Base-by-base conservation (phyloP, 2,329 filamentous ascomycete species). In the Colletotrichum sp. region DNA sequence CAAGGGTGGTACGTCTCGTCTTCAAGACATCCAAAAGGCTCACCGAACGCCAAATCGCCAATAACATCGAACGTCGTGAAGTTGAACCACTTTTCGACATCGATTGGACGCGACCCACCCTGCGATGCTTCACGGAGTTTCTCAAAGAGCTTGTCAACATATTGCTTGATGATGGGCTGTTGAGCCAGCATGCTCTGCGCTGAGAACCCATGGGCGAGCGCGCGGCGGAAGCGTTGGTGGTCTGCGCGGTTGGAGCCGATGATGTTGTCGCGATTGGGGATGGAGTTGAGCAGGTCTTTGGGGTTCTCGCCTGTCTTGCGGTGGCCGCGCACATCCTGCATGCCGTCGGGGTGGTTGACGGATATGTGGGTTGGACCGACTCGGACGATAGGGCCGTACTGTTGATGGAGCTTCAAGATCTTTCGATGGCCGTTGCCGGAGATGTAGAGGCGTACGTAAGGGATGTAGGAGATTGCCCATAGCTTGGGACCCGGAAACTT, bases 341-440 rank as follows among this genome's bases (percentile, higher is more conserved):
- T 83, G 83, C 85, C 87, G 10, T 82, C 73, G 6, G 81, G 79
- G n/a, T 82, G 79, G 55, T 81, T 84, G 78, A 87, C 89, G 2
- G 86, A 85, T 4, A 90, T 83, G 77, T 89, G 86, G 71, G 87
- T 82, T 2, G 89, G 88, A 6, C 83, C 84, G 34, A 89, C 80
- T 8, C 89, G 85, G 6, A 90, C 87, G 3, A 90, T 82, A 2
- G 83, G 82, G 8, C 88, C 88, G 73, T 88, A 87, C 55, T 81
- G 72, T 6, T 81, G 76, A 77, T 88, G 86, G 15, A 88, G 79
- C 10, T 77, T 76, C 26, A 79, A 78, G 34, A 84, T 77, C 44
- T 81, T 77, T 24, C 77, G 79, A 44, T 80, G 78, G 0, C 81
- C 10, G 12, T 36, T 26, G 2, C 73, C 73, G 1, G 57, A 59